Percentiles rank a stretch among this genome's conserved stretches.
Evolutionary conservation across 805 yeast genomes (phyloP).

Genomic region (Pichia paraexigua): DNA sequence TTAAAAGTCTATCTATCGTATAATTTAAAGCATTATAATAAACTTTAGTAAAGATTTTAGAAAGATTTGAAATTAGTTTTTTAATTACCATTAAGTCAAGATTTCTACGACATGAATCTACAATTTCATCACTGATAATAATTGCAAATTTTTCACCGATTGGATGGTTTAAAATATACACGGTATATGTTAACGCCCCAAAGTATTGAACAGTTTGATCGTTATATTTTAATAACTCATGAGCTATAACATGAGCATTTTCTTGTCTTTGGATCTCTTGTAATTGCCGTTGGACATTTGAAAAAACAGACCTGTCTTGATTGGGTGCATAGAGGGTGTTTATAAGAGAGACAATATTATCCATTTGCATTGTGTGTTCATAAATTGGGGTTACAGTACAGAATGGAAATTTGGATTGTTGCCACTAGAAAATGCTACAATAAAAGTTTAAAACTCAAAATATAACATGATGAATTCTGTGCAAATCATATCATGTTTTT

Average conservation of each 20-base stretch:
- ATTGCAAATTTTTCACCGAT: neutral
- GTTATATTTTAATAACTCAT: slow-evolving; percentile 34
- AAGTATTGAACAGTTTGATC: slow-evolving; percentile 55
- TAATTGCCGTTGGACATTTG: slow-evolving; percentile 42
- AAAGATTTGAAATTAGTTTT: slow-evolving; percentile 11
- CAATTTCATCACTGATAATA: slow-evolving; percentile 3
- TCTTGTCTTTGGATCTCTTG: slow-evolving; percentile 52
- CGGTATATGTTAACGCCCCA: slow-evolving; percentile 76
- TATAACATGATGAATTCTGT: neutral
- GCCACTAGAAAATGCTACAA: too few relatives aligned
- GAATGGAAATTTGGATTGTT: too few relatives aligned
- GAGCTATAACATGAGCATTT: slow-evolving; percentile 52
- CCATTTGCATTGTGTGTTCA: neutral
- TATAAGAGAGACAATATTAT: slow-evolving; percentile 19
- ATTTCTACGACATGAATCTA: slow-evolving; percentile 1
- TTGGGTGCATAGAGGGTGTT: slow-evolving; percentile 37
- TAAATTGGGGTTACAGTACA: neutral
- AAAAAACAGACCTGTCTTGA: slow-evolving; percentile 31
- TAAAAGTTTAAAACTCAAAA: too few relatives aligned
- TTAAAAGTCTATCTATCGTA: neutral
- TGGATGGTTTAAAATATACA: slow-evolving; percentile 22
- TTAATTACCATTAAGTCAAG: slow-evolving; percentile 7
- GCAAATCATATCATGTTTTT: neutral
- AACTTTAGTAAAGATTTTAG: slow-evolving; percentile 2
- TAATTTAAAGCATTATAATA: slow-evolving; percentile 36